Conservation (phyloP, 1,284 basidiomycete genomes). For the Marasmius tenuissimus region DNA sequence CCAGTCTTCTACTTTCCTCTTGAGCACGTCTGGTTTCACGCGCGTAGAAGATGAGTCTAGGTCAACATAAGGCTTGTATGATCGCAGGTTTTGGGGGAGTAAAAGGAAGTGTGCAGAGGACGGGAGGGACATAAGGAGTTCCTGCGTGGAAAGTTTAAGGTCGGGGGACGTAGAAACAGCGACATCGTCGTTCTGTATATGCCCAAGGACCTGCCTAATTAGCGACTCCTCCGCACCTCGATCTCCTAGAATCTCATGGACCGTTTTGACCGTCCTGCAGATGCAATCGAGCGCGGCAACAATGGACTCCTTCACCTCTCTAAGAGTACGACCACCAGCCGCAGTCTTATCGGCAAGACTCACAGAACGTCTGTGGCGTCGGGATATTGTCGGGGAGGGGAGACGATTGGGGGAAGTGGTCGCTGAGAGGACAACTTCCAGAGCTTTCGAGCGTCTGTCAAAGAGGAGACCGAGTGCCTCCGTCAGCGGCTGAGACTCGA, state of each 20-base stretch:
- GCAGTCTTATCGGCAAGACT: slow-evolving; percentile 18
- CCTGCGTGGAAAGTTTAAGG: slow-evolving; percentile 60
- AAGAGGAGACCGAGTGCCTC: slow-evolving; percentile 75
- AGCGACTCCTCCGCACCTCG: slow-evolving; percentile 41
- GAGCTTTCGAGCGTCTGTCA: slow-evolving; percentile 66
- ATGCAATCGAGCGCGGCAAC: slow-evolving; percentile 54
- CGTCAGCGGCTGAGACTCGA: slow-evolving; percentile 76
- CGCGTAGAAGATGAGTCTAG: slow-evolving; percentile 53
- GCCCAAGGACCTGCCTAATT: slow-evolving; percentile 52
- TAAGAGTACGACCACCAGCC: slow-evolving; percentile 28
- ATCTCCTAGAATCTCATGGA: slow-evolving; percentile 54
- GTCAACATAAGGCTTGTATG: slow-evolving; percentile 77
- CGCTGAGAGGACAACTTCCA: slow-evolving; percentile 51
- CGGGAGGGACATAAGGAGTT: slow-evolving; percentile 61
- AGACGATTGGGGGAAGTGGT: slow-evolving; percentile 19
- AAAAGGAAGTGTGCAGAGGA: slow-evolving; percentile 72
- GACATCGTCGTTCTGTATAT: slow-evolving; percentile 53
- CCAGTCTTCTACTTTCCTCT: slow-evolving; percentile 57
- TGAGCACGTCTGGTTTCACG: slow-evolving; percentile 41
- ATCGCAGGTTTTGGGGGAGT: slow-evolving; percentile 60
- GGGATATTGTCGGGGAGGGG: slow-evolving; percentile 5
- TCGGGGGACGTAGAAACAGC: slow-evolving; percentile 45
- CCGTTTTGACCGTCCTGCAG: slow-evolving; percentile 51
- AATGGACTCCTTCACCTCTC: slow-evolving; percentile 52
- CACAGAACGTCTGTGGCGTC: slow-evolving; percentile 31